Base-by-base conservation (phyloP, 2,329 filamentous ascomycete species). In the Talaromyces sp. region DNA sequence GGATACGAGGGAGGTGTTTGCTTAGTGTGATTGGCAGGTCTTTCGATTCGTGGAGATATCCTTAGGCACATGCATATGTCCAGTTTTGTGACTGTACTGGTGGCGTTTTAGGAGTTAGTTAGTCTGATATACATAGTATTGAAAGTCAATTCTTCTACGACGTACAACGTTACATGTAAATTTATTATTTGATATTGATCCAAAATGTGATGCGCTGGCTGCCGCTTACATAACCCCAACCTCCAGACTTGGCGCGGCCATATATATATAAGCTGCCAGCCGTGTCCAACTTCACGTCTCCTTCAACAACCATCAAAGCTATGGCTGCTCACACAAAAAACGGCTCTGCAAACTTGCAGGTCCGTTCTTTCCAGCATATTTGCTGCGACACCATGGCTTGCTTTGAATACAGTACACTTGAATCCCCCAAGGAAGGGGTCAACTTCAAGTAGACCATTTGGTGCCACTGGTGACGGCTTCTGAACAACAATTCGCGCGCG, bases 1-100 rank as follows among this genome's bases (percentile, higher is more conserved):
- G 77, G 93, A 96, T 79, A 89, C 90, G 69, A 87, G 85, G 75
- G 84, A 88, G 70, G 79, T 96, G 65, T 96, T 96, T 82, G 87
- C 41, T 50, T 66, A 60, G 39, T 37, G 13, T 22, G 33, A 16
- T 43, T 56, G 62, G 56, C 66, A 62, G 64, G 65, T 61, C 65
- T 63, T 65, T 67, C 57, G 60, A 66, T 65, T 45, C 45, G 43
- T 64, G 22, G 37, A 60, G 22, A 74, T 75, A 72, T 73, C 71
- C 73, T 72, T 68, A 63, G 70, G 37, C 39, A 71, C 70, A 71
- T 74, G 59, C 62, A 64, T 61, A 45, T 31, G 67, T 68, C 67
- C 72, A 72, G 71, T 73, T 33, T 43, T 59, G 9, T 6, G n/a
- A 22, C 72, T 62, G 60, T 62, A 39, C 48, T 56, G 14, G 52